Evolutionary conservation across 2,329 filamentous ascomycete genomes (phyloP).

Genomic region (Cyclaneusma minus): DNA sequence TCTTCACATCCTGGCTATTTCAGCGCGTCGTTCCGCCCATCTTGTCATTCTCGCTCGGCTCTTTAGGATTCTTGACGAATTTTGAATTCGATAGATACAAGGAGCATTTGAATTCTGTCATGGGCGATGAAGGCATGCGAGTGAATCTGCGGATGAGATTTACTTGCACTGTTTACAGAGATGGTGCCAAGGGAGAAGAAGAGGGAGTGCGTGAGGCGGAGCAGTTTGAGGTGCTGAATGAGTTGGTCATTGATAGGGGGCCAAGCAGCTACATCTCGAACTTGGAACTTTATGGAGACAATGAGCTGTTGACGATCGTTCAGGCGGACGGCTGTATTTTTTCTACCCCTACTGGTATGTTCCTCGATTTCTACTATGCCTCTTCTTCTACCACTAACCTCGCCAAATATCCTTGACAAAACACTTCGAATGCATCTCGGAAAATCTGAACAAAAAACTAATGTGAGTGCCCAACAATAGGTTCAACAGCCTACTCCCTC

Average conservation of each 20-base stretch:
- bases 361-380: background rate
- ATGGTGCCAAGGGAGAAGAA: conserved; percentile 41
- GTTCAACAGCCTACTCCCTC: conserved; percentile 87
- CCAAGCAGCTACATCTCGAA: conserved; percentile 96
- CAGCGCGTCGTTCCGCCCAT: conserved; percentile 77
- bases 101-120: conserved; percentile 70
- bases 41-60: conserved; percentile 70
- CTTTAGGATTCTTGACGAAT: conserved; percentile 75
- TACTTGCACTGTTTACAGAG: conserved; percentile 89
- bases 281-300: conserved; percentile 88
- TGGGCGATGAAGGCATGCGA: conserved; percentile 91
- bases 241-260: conserved; percentile 94
- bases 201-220: conserved; percentile 60
- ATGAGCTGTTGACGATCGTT: conserved; percentile 86
- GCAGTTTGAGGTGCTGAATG: conserved; percentile 95
- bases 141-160: conserved; percentile 98
- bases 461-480: conserved; percentile 16
- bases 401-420: background rate
- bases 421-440: conserved; percentile 4
- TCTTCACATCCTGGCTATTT: conserved; percentile 87
- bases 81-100: conserved; percentile 84
- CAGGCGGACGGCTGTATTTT: conserved; percentile 97
- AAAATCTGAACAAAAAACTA: conserved; percentile 2
- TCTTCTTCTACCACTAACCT: conserved; percentile 3
- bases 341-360: conserved; percentile 72